A percentile compares a stretch with the other conserved stretches of the same genome.
phyloP scores from a whole-genome alignment of 2,329 filamentous ascomycete species.

The Rhynchosporium graminicola region DNA sequence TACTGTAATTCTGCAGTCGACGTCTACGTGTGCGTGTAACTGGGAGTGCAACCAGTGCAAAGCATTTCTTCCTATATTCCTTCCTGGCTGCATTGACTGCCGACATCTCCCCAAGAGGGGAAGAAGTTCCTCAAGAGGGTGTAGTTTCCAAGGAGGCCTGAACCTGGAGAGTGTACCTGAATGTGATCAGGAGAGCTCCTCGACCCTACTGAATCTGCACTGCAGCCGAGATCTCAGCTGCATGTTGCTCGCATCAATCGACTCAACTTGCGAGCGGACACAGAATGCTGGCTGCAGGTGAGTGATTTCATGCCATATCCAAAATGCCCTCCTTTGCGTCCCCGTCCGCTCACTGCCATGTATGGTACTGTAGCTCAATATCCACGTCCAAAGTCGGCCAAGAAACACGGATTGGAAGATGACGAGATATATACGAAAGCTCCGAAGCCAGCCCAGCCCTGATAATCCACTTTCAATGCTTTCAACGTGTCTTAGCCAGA shows the following conservation, averaged over 20 bases:
- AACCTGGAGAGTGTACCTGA: not conserved
- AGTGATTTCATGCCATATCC: not conserved
- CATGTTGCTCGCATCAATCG: not conserved
- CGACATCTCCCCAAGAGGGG: conserved; percentile 9
- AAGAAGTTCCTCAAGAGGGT: conserved; percentile 2
- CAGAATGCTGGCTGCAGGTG: not conserved
- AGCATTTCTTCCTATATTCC: not conserved
- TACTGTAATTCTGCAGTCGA: not conserved
- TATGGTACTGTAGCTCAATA: not conserved
- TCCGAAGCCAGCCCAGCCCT: not conserved
- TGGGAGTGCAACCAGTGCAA: conserved; percentile 7
- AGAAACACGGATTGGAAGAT: conserved; percentile 3
- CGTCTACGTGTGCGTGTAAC: too few relatives aligned
- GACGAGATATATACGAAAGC: not conserved
- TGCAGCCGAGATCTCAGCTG: conserved; percentile 4
- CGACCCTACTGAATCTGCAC: conserved; percentile 7
- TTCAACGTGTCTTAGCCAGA: conserved; percentile 13
- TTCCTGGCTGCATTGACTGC: conserved; percentile 8
- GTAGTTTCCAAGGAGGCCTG: not conserved
- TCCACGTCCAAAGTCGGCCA: not conserved
- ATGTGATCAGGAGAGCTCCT: not conserved
- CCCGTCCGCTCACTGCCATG: not conserved
- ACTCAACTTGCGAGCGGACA: not conserved
- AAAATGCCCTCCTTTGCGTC: not conserved
- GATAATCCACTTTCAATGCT: not conserved